phyloP scores from a whole-genome alignment of 768 basidiomycete genomes.

The Psilocybe azurescens region DNA sequence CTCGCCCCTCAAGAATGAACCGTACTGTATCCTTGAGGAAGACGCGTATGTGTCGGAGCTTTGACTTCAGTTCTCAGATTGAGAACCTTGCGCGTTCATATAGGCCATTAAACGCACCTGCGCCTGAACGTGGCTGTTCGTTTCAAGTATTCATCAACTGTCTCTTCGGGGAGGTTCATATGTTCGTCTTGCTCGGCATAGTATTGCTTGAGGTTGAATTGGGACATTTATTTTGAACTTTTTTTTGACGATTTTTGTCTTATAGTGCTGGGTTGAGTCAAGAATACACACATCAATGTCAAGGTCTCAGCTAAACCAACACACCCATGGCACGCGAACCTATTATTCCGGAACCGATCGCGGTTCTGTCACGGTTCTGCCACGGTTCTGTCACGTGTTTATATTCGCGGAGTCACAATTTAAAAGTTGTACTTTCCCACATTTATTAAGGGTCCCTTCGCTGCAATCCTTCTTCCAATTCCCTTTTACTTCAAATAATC shows the following conservation, averaged over 20 bases:
- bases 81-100: conserved; percentile 2
- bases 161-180: conserved; percentile 60
- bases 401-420: conserved; percentile 12
- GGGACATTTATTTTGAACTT: conserved; percentile 14
- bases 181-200: conserved; percentile 59
- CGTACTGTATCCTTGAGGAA: conserved; percentile 17
- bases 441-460: not conserved
- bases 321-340: not conserved
- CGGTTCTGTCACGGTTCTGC: not conserved
- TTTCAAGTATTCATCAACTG: conserved; percentile 50
- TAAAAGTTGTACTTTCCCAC: conserved; percentile 1
- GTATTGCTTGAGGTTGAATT: conserved; percentile 48
- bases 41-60: conserved; percentile 10
- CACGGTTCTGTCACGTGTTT: conserved; percentile 4
- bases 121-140: conserved; percentile 29
- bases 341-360: not conserved
- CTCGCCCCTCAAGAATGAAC: conserved; percentile 6
- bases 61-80: conserved; percentile 12
- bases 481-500: not conserved
- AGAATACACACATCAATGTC: not conserved
- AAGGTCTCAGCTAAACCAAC: not conserved
- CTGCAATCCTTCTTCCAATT: not conserved
- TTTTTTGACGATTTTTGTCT: not conserved
- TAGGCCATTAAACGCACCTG: conserved; percentile 23
- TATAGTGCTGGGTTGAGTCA: conserved; percentile 11